A percentile compares a stretch with the other conserved stretches of the same genome.
These are phyloP conservation scores for Lactarius quietus DNA, from an alignment of 768 basidiomycete species.

Conservation along the genomic window DNA sequence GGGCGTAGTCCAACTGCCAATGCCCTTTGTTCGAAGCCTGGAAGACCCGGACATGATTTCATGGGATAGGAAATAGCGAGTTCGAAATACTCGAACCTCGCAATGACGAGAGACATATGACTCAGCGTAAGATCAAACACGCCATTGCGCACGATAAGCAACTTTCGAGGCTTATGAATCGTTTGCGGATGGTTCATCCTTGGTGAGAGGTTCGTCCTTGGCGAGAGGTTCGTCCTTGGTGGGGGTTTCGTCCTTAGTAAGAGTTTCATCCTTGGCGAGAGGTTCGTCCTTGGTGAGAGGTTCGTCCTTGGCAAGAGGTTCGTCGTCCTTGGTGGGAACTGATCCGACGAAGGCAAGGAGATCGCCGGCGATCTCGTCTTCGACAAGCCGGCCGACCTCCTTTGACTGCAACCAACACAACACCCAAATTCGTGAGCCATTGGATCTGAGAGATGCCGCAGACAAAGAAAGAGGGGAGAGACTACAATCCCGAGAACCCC, in stretches of 20 bases:
- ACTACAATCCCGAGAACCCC: not conserved
- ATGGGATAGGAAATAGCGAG: not conserved
- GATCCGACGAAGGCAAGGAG: conserved; percentile 14
- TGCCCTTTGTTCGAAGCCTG: not conserved
- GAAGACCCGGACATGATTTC: not conserved
- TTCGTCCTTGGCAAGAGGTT: not conserved
- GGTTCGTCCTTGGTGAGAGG: not conserved
- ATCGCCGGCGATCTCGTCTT: conserved; percentile 22
- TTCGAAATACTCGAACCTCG: not conserved
- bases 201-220: not conserved
- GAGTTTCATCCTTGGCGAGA: not conserved
- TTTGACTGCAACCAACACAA: conserved; percentile 13
- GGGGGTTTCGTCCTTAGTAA: not conserved
- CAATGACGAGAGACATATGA: not conserved
- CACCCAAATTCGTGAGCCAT: not conserved
- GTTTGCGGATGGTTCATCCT: not conserved
- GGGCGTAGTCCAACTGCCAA: conserved; percentile 12
- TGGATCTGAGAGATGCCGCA: not conserved
- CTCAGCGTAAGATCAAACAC: not conserved
- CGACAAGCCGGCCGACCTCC: conserved; percentile 26
- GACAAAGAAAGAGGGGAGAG: not conserved
- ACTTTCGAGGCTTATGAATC: not conserved
- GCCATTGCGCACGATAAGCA: not conserved
- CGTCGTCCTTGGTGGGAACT: not conserved
- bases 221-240: not conserved